Conservation (phyloP, 2,329 filamentous ascomycete genomes). For the Septoria linicola region DNA sequence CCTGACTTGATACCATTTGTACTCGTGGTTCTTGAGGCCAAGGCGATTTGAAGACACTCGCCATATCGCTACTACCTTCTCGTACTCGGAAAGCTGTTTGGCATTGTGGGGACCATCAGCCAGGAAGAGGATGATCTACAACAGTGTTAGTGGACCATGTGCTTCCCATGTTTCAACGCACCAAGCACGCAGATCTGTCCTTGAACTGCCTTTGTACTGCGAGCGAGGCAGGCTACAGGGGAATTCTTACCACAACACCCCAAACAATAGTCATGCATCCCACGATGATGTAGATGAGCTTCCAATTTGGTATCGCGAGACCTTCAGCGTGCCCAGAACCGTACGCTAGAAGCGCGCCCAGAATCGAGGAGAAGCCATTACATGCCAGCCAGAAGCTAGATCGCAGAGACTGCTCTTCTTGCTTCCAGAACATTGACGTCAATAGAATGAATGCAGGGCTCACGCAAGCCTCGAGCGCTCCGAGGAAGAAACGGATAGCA, state of each 20-base stretch:
- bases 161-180: no score
- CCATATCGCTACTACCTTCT: constrained; percentile 46
- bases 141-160: neutral
- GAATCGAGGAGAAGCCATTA: constrained; percentile 21
- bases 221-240: no score
- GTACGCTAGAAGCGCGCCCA: constrained; percentile 31
- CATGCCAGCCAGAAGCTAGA: constrained; percentile 24
- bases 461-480: constrained; percentile 36
- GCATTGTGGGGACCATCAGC: constrained; percentile 54
- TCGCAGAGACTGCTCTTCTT: constrained; percentile 32
- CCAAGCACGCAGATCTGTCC: no score
- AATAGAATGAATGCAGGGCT: constrained; percentile 43
- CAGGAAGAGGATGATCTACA: constrained; percentile 41
- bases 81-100: constrained; percentile 55
- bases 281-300: constrained; percentile 34
- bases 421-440: constrained; percentile 40
- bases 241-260: constrained; percentile 14
- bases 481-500: constrained; percentile 40
- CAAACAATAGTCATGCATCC: constrained; percentile 23
- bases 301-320: constrained; percentile 32
- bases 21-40: constrained; percentile 52
- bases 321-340: constrained; percentile 26
- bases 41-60: constrained; percentile 40
- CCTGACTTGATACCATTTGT: constrained; percentile 54
- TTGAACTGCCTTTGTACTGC: no score